Conservation (phyloP, 2,329 filamentous ascomycete genomes). For the Fusarium coffeatum region DNA sequence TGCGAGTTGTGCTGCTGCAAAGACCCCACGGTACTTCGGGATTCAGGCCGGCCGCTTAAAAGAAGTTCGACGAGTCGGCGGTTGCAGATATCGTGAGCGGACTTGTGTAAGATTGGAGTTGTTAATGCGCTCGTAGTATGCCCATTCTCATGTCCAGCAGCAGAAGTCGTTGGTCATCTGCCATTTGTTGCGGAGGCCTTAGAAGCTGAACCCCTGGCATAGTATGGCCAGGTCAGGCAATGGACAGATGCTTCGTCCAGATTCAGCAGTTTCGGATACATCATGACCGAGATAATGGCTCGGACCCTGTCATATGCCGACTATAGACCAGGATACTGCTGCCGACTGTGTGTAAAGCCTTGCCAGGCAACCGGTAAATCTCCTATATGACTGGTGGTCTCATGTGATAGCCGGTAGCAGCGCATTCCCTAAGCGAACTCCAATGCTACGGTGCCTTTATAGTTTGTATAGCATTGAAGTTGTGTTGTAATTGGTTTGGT, state of each 20-base stretch:
- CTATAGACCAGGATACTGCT: conserved; percentile 12
- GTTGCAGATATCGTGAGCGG: conserved; percentile 7
- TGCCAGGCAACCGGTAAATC: conserved; percentile 13
- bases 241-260: conserved; percentile 16
- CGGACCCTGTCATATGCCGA: conserved; percentile 27
- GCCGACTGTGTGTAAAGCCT: conserved; percentile 8
- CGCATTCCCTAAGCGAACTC: not conserved
- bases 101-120: conserved; percentile 18
- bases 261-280: conserved; percentile 28
- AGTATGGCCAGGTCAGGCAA: conserved; percentile 13
- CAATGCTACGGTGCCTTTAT: not conserved
- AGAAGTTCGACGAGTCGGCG: conserved; percentile 6
- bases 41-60: conserved; percentile 32
- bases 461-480: not conserved
- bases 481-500: not conserved
- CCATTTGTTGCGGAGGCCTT: conserved; percentile 17
- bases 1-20: conserved; percentile 1
- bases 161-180: conserved; percentile 24
- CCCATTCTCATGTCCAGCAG: conserved; percentile 10
- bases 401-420: conserved; percentile 25
- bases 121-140: conserved; percentile 29
- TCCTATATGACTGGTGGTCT: conserved; percentile 22
- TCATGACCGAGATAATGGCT: conserved; percentile 23
- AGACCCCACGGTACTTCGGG: conserved; percentile 34
- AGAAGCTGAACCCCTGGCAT: conserved; percentile 28